Conservation (phyloP, 2,329 filamentous ascomycete genomes). For the Epichloe sp. region DNA sequence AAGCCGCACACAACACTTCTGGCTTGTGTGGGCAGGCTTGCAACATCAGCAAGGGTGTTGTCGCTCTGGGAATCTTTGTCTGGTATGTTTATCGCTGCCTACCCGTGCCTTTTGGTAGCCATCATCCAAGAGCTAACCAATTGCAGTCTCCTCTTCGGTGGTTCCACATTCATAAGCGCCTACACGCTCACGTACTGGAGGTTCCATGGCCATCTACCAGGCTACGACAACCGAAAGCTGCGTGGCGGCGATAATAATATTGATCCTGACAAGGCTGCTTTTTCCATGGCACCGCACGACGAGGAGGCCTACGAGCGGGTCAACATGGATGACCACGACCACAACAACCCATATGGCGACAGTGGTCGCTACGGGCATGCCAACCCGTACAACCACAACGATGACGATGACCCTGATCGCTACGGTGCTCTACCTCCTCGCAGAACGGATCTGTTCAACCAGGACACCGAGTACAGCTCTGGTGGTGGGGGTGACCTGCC, state of each 20-base stretch:
- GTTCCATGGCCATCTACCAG: conserved; percentile 47
- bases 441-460: conserved; percentile 33
- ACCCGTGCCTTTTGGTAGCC: background rate
- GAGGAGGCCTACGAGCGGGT: conserved; percentile 53
- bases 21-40: conserved; percentile 43
- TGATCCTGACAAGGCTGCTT: conserved; percentile 56
- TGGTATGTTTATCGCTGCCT: conserved; percentile 32
- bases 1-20: conserved; percentile 49
- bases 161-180: conserved; percentile 41
- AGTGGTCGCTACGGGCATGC: conserved; percentile 23
- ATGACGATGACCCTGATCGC: conserved; percentile 25
- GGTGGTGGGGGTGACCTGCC: conserved; percentile 15
- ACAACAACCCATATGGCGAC: conserved; percentile 20
- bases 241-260: conserved; percentile 36
- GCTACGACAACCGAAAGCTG: conserved; percentile 39
- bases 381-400: conserved; percentile 25
- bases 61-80: conserved; percentile 48
- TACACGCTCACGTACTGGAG: conserved; percentile 50
- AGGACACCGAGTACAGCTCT: conserved; percentile 34
- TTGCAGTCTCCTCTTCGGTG: conserved; percentile 40
- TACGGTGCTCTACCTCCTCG: conserved; percentile 25
- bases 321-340: conserved; percentile 40
- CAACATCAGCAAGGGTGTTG: conserved; percentile 47
- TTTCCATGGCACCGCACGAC: conserved; percentile 53
- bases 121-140: background rate